Conservation (phyloP, 306 rosid genomes). For the Cicer chorassanicum region DNA sequence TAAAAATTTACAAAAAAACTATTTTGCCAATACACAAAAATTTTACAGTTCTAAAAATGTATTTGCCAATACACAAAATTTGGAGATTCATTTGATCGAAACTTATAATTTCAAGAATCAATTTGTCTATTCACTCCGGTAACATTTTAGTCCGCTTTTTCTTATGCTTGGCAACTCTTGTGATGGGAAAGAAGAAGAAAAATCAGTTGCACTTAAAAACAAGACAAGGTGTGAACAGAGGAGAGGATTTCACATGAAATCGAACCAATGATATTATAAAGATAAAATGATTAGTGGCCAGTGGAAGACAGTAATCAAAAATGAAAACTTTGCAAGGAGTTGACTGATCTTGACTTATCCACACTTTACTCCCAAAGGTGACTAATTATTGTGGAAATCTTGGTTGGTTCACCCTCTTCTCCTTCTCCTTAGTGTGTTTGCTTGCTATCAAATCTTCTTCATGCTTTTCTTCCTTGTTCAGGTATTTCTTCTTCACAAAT, state of each 20-base stretch:
- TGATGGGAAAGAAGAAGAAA: too few relatives aligned
- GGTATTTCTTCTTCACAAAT: not conserved
- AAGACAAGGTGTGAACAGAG: not conserved
- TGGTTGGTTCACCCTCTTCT: not conserved
- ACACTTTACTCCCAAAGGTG: not conserved
- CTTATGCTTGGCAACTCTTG: too few relatives aligned
- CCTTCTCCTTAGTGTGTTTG: not conserved
- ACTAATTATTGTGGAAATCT: too few relatives aligned
- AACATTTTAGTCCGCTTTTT: too few relatives aligned
- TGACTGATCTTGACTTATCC: not conserved
- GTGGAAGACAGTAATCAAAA: not conserved
- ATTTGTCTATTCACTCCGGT: too few relatives aligned
- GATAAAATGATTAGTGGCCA: not conserved
- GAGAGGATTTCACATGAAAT: not conserved
- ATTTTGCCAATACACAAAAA: too few relatives aligned
- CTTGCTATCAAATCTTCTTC: constrained; percentile 2
- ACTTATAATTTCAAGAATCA: too few relatives aligned
- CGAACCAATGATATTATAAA: too few relatives aligned
- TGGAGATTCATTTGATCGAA: too few relatives aligned
- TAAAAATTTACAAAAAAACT: too few relatives aligned
- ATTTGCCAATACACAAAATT: too few relatives aligned
- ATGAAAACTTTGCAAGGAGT: not conserved
- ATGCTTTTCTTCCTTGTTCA: not conserved
- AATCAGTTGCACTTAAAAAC: not conserved
- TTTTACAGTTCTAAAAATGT: too few relatives aligned